These are phyloP conservation scores for Endothia cerciana DNA, from an alignment of 2,329 filamentous ascomycete species.

Conservation along the genomic window DNA sequence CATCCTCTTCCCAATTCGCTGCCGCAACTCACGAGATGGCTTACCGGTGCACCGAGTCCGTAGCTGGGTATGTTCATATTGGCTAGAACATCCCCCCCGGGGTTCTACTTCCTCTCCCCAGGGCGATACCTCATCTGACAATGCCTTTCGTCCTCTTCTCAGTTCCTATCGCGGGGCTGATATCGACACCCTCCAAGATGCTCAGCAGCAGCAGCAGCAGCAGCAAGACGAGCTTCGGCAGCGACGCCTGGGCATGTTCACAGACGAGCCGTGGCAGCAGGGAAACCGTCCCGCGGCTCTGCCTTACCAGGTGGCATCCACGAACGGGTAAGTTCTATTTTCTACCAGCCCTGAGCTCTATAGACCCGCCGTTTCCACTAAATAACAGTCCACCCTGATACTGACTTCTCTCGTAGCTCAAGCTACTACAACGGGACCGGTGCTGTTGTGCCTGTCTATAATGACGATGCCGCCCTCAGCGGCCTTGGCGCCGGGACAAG, in stretches of 20 bases:
- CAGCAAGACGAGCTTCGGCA: not conserved
- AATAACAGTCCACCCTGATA: not conserved
- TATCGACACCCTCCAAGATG: not conserved
- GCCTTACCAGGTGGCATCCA: not conserved
- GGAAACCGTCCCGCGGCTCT: not conserved
- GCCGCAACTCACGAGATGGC: no score
- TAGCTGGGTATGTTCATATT: not conserved
- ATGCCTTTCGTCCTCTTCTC: not conserved
- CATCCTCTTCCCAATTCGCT: no score
- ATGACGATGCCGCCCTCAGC: not conserved
- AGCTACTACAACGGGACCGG: not conserved
- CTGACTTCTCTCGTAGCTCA: not conserved
- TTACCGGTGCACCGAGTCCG: not conserved
- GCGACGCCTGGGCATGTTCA: not conserved
- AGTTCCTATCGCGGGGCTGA: not conserved
- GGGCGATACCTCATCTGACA: not conserved
- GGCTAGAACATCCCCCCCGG: no score
- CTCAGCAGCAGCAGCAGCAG: not conserved
- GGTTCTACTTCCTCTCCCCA: not conserved
- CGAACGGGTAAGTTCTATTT: not conserved
- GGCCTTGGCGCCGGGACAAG: no score
- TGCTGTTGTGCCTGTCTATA: not conserved
- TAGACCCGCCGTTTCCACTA: no score
- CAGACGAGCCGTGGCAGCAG: not conserved
- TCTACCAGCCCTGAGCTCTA: no score